Percentiles rank a stretch among this genome's conserved stretches.
Evolutionary conservation across 441 rosid genomes (phyloP).

Genomic region (Melastoma candidum): DNA sequence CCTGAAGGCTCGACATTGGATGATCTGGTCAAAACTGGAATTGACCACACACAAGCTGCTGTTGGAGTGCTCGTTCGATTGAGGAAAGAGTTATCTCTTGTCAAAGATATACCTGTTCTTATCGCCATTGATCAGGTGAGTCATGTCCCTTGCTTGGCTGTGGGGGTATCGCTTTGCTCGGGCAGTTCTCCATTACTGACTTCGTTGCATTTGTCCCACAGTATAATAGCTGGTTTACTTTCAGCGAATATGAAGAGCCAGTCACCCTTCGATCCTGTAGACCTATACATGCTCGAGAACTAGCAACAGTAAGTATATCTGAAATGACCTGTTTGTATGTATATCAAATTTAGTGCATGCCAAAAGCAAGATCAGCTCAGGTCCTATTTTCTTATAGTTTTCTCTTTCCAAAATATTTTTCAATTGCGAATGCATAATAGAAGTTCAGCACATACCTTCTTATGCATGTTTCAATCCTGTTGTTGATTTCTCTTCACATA

Average conservation of each 20-base stretch:
- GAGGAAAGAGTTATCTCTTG: constrained; percentile 82
- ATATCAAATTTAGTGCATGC: not conserved
- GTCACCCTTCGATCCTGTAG: constrained; percentile 57
- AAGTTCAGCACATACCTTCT: too few species aligned
- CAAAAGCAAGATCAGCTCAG: too few species aligned
- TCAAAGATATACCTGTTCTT: constrained; percentile 80
- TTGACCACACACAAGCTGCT: constrained; percentile 75
- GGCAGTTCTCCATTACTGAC: not conserved
- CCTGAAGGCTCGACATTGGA: constrained; percentile 61
- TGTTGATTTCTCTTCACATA: too few species aligned
- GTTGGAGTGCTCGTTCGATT: constrained; percentile 72
- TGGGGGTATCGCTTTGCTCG: not conserved
- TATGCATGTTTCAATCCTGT: too few species aligned
- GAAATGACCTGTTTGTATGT: not conserved
- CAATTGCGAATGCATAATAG: too few species aligned
- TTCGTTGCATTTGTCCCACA: constrained; percentile 23
- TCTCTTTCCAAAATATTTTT: too few species aligned
- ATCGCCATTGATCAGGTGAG: constrained; percentile 93
- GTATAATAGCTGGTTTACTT: constrained; percentile 95
- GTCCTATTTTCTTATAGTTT: too few species aligned
- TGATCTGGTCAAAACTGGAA: constrained; percentile 80
- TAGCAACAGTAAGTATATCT: constrained; percentile 56
- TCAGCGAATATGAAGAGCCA: constrained; percentile 89
- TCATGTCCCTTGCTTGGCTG: not conserved
- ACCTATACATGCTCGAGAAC: constrained; percentile 80